Conservation (phyloP, 2,329 filamentous ascomycete species). For the Cytospora mali region DNA sequence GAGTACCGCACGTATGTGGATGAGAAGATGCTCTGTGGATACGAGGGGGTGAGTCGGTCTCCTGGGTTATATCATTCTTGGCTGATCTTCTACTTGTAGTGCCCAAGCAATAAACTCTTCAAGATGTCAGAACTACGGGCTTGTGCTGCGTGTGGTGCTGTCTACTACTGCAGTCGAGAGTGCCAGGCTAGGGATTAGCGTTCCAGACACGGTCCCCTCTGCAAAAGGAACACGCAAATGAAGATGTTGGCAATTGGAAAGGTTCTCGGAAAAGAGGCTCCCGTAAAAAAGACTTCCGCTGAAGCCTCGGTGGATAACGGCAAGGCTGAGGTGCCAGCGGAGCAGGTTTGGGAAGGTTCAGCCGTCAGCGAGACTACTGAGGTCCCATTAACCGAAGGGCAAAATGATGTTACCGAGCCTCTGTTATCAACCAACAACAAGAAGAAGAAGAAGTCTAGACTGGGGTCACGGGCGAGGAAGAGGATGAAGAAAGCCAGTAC, state of each 20-base stretch:
- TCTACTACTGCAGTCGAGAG: neutral
- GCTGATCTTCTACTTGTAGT: neutral
- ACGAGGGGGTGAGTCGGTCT: neutral
- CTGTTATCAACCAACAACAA: neutral
- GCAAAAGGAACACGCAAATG: no score
- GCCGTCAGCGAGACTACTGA: neutral
- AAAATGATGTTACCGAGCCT: neutral
- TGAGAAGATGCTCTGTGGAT: neutral
- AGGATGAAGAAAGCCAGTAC: neutral
- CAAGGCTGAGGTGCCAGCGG: neutral
- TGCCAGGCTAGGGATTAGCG: neutral
- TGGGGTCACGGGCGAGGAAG: no score
- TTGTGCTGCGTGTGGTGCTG: neutral
- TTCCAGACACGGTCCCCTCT: neutral
- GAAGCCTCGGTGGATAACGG: no score
- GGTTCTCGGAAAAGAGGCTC: no score
- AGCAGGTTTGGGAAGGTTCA: neutral
- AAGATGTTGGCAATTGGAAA: no score
- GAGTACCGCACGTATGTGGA: neutral
- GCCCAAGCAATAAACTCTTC: rapidly evolving
- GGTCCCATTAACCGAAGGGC: neutral
- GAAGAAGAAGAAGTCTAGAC: neutral
- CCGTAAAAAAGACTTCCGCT: no score
- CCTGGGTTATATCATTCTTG: neutral
- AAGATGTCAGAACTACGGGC: neutral